Conservation (phyloP, 2,329 filamentous ascomycete species). For the Xenosphaeropsis pyriputrescens region DNA sequence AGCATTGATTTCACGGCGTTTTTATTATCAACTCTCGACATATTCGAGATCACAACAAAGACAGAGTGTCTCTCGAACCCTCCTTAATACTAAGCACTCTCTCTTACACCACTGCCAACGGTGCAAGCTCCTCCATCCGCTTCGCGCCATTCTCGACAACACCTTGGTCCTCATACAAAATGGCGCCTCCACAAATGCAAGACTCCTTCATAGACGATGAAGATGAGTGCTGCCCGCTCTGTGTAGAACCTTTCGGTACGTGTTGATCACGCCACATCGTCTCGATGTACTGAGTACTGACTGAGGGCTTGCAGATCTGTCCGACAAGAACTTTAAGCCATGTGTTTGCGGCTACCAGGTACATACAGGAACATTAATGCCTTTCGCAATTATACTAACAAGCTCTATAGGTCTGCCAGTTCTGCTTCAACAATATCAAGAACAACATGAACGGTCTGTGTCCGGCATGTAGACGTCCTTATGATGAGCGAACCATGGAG, state of each 20-base stretch:
- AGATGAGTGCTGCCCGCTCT: constrained; percentile 31
- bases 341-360: constrained; percentile 98
- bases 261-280: too few relatives aligned
- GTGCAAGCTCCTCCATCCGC: constrained; percentile 4
- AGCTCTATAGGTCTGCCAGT: constrained; percentile 74
- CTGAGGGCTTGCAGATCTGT: constrained; percentile 78
- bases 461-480: constrained; percentile 89
- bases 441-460: constrained; percentile 95
- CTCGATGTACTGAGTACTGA: too few relatives aligned
- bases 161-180: constrained; percentile 19
- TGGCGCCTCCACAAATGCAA: constrained; percentile 41
- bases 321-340: constrained; percentile 90
- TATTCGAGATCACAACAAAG: too few relatives aligned
- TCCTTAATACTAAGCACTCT: constrained; percentile 1
- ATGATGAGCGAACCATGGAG: constrained; percentile 93
- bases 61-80: too few relatives aligned
- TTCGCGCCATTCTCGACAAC: constrained; percentile 1
- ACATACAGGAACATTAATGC: constrained; percentile 15
- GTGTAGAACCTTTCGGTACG: too few relatives aligned
- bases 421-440: constrained; percentile 99
- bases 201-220: constrained; percentile 60
- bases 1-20: too few relatives aligned
- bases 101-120: constrained; percentile 9
- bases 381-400: not conserved
- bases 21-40: too few relatives aligned